Conservation (phyloP, 116 monocot genomes). For the Zostera marina region DNA sequence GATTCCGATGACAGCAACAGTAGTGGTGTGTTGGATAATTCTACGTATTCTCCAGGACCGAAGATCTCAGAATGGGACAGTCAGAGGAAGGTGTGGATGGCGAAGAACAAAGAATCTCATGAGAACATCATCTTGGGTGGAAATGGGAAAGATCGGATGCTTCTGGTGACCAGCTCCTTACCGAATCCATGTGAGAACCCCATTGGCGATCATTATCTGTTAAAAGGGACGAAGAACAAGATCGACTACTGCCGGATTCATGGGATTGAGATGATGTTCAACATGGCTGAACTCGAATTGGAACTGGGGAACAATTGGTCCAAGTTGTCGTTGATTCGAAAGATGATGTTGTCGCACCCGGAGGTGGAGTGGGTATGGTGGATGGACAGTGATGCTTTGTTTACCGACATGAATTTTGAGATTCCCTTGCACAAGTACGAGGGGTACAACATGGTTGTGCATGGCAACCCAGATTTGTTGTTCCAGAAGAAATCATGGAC, state of each 20-base stretch:
- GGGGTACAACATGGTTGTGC: constrained; percentile 30
- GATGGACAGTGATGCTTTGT: constrained; percentile 56
- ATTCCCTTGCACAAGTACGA: constrained; percentile 26
- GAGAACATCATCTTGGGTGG: constrained; percentile 5
- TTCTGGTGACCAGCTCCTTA: constrained; percentile 49
- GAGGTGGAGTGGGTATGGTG: constrained; percentile 75
- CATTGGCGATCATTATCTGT: constrained; percentile 48
- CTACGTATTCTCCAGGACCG: constrained; percentile 31
- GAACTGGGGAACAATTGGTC: constrained; percentile 56
- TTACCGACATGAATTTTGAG: constrained; percentile 65
- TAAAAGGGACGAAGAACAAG: constrained; percentile 55
- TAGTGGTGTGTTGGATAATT: background rate
- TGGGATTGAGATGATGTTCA: constrained; percentile 50
- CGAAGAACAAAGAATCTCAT: constrained; percentile 34
- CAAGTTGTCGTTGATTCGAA: constrained; percentile 39
- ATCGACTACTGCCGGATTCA: constrained; percentile 62
- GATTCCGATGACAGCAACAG: constrained; percentile 1
- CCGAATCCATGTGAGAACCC: constrained; percentile 51
- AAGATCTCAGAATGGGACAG: constrained; percentile 50
- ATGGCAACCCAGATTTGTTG: constrained; percentile 50
- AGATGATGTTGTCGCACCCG: constrained; percentile 45
- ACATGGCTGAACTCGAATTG: constrained; percentile 49
- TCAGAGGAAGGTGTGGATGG: constrained; percentile 29
- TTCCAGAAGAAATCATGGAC: constrained; percentile 57
- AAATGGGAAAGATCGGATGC: constrained; percentile 20